Percentiles rank a stretch among this genome's conserved stretches.
These are phyloP conservation scores for Botrytis sinoallii DNA, from an alignment of 2,329 filamentous ascomycete genomes.

Conservation along the genomic window DNA sequence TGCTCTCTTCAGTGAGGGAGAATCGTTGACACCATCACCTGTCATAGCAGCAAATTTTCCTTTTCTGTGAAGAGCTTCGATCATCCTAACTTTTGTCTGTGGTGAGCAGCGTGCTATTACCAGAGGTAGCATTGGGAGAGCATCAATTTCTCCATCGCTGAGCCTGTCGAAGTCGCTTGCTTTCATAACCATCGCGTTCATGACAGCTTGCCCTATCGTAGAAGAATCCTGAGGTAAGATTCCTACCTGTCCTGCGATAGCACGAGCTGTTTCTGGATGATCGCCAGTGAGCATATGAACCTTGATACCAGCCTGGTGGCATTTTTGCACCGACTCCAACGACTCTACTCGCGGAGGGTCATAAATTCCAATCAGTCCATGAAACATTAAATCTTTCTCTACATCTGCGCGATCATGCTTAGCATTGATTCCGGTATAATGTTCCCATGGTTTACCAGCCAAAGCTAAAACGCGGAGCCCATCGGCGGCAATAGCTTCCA, in stretches of 20 bases:
- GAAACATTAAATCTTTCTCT: constrained; percentile 67
- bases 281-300: constrained; percentile 84
- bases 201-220: constrained; percentile 58
- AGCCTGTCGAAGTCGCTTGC: constrained; percentile 77
- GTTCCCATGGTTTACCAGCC: constrained; percentile 45
- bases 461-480: constrained; percentile 68
- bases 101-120: constrained; percentile 84
- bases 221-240: constrained; percentile 66
- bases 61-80: constrained; percentile 65
- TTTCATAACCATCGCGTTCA: constrained; percentile 69
- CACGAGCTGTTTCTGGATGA: constrained; percentile 72
- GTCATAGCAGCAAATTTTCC: constrained; percentile 54
- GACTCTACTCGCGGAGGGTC: constrained; percentile 59
- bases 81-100: constrained; percentile 86
- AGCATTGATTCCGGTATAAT: constrained; percentile 34
- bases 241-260: constrained; percentile 75
- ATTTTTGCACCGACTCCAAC: constrained; percentile 52
- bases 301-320: constrained; percentile 65
- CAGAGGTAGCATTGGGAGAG: constrained; percentile 69
- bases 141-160: constrained; percentile 71
- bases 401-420: constrained; percentile 56
- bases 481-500: constrained; percentile 64
- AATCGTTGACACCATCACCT: constrained; percentile 48
- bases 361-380: constrained; percentile 62
- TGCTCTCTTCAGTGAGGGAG: constrained; percentile 54